Percentiles rank a stretch among this genome's conserved stretches.
Evolutionary conservation across 345 rosid genomes (phyloP).

Genomic region (Euphorbia lathyris): DNA sequence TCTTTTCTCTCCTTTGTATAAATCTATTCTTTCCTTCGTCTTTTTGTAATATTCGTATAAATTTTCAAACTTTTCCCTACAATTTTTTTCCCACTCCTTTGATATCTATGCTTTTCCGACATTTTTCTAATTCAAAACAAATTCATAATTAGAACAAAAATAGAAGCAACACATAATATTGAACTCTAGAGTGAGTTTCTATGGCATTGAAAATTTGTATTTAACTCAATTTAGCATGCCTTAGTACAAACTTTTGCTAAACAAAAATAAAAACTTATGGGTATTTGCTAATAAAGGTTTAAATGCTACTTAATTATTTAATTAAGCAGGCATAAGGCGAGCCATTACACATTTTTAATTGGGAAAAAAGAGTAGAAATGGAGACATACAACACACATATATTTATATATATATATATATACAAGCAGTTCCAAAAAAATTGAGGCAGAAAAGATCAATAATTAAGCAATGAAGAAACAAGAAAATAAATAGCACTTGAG

Average conservation of each 20-base stretch:
- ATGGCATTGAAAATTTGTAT: background rate
- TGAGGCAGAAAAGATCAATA: too few relatives aligned
- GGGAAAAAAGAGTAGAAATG: constrained; percentile 9
- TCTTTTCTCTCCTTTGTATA: too few relatives aligned
- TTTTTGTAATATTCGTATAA: constrained; percentile 96
- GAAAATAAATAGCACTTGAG: constrained; percentile 24
- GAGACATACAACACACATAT: too few relatives aligned
- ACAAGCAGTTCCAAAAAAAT: too few relatives aligned
- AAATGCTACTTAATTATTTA: background rate
- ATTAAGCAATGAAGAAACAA: constrained; percentile 6
- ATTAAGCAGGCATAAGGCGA: background rate
- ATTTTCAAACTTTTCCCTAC: constrained; percentile 97
- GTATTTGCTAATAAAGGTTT: background rate
- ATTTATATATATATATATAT: too few relatives aligned
- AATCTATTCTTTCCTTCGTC: constrained; percentile 96
- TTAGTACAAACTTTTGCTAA: constrained; percentile 15
- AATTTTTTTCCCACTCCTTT: constrained; percentile 94
- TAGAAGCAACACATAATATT: background rate
- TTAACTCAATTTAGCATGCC: constrained; percentile 12
- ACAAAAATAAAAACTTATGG: constrained; percentile 16
- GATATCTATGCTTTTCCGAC: constrained; percentile 93
- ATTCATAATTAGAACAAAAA: background rate
- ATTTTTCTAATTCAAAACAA: constrained; percentile 48
- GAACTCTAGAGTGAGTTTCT: constrained; percentile 41
- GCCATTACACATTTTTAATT: constrained; percentile 31